Evolutionary conservation across 1,284 basidiomycete genomes (phyloP).

Genomic region (Ustanciosporium gigantosporum): DNA sequence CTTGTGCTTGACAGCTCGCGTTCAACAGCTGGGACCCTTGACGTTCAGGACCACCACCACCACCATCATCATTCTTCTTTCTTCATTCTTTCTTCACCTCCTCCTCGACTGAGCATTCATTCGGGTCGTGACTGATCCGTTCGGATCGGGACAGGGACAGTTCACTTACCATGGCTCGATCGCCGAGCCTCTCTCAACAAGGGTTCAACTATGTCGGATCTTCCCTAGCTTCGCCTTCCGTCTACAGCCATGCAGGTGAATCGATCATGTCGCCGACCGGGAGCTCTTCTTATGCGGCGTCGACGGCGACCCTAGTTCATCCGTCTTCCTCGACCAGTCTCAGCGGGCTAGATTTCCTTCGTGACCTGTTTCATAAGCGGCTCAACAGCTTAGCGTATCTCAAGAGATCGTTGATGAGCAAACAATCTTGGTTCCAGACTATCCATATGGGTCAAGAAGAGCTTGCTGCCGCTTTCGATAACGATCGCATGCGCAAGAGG

Average conservation of each 20-base stretch:
- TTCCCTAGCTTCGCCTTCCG: neutral
- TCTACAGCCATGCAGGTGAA: neutral
- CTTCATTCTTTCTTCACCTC: no score
- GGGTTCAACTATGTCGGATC: neutral
- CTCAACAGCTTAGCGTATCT: constrained; percentile 32
- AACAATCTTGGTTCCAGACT: constrained; percentile 35
- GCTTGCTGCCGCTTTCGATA: constrained; percentile 28
- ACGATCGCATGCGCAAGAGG: constrained; percentile 42
- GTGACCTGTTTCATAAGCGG: constrained; percentile 34
- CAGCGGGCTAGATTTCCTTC: constrained; percentile 15
- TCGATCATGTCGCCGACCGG: neutral
- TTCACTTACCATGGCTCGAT: neutral
- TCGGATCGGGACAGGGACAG: no score
- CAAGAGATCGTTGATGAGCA: constrained; percentile 28
- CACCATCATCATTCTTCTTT: no score
- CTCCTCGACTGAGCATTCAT: no score
- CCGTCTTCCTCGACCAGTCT: constrained; percentile 1
- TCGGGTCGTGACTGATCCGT: no score
- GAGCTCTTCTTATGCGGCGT: neutral
- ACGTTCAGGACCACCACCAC: no score
- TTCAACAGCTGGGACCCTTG: no score
- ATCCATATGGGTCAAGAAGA: constrained; percentile 20
- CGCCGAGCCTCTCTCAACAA: neutral
- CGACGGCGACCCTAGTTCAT: neutral
- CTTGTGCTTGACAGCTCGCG: no score